Base-by-base conservation (phyloP, 177 flowering plant species). In the Telopea speciosissima region DNA sequence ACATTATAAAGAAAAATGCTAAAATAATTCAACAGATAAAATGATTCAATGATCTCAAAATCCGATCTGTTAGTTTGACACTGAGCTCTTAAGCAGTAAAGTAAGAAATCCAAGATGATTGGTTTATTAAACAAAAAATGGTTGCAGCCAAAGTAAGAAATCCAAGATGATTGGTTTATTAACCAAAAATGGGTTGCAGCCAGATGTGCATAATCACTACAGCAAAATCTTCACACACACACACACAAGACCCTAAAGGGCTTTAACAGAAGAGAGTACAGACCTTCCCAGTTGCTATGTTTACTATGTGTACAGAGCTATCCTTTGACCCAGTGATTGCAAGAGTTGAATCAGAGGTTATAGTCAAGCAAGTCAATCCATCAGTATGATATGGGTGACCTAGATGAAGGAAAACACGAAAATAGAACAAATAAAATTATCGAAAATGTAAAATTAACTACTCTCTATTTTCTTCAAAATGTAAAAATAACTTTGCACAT, bases 341-440 rank as follows among this genome's bases (percentile, higher is more conserved):
- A 70, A 91, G 90, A 68, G 84, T 71, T 58, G 98, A 93, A 78
- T 89, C 92, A 56, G 91, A 76, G 79, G 75, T 87, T 24, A 92
- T 80, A 62, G 86, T 65, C 82, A 94, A 79, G 81, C 95, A 92
- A 70, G 97, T 92, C 79, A 94, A 62, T 23, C 93, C 97, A 61
- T 87, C 86, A 10, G 84, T 84, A 75, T 92, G 97, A 83, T 87
- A 92, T n/a, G 89, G 85, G 81, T 94, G 89, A 79, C 95, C 98
- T 92, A 52, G 22, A 36, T 36, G 40, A 8, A 36, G 40, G 3
- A 36, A 36, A 69, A 5, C 2, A 23, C 33, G 8, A 12, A 3
- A 14, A 24, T 21, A 71, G 49, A 16, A 10, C n/a, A 8, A 66
- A 59, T 28, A 65, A 65, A 56, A 71, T 17, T 26, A 54, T 5